Conservation (phyloP, 257 asterid genomes). For the Plectranthus barbatus region DNA sequence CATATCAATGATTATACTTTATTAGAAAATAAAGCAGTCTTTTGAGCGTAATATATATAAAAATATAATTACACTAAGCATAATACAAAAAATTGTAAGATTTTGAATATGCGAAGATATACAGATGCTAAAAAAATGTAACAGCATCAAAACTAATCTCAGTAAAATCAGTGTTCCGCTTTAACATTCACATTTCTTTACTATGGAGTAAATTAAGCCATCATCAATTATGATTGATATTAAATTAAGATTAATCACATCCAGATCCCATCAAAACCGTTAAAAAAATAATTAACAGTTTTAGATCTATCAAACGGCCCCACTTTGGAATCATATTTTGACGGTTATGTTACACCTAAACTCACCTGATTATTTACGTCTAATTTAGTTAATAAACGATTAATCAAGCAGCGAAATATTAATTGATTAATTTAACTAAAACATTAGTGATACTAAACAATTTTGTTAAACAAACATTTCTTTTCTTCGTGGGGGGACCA, state of each 20-base stretch:
- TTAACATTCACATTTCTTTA: too few relatives aligned
- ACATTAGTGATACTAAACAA: neutral
- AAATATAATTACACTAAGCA: too few relatives aligned
- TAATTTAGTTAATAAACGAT: neutral
- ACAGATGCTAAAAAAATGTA: too few relatives aligned
- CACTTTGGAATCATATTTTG: conserved; percentile 9
- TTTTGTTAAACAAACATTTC: neutral
- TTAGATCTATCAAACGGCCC: conserved; percentile 14
- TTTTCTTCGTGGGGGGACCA: conserved; percentile 15
- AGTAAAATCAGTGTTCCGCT: too few relatives aligned
- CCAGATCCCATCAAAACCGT: conserved; percentile 25
- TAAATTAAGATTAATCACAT: neutral
- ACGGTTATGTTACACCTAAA: conserved; percentile 35
- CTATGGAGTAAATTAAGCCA: too few relatives aligned
- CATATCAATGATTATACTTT: too few relatives aligned
- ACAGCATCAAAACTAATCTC: too few relatives aligned
- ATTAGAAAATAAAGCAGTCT: too few relatives aligned
- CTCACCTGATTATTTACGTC: conserved; percentile 12
- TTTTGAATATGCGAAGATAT: too few relatives aligned
- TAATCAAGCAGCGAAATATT: neutral
- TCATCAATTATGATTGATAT: neutral
- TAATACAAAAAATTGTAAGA: too few relatives aligned
- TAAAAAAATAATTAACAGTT: conserved; percentile 2
- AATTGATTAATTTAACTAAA: neutral
- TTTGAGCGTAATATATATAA: too few relatives aligned